A percentile compares a stretch with the other conserved stretches of the same genome.
Evolutionary conservation across 2,329 filamentous ascomycete genomes (phyloP).

Genomic region (Escovopsis weberi): DNA sequence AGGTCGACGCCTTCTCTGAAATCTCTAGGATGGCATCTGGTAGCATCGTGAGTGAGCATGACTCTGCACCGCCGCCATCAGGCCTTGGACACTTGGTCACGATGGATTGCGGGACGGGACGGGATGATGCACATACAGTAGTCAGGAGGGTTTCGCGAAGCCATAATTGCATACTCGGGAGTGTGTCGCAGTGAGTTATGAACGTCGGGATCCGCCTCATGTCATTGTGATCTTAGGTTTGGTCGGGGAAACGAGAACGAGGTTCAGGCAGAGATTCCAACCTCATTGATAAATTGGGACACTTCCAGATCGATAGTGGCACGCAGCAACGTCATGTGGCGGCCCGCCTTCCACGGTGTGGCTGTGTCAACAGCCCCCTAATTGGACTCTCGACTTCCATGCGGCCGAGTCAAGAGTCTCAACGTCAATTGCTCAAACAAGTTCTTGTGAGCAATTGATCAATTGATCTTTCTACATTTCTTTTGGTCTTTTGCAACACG

Average conservation of each 20-base stretch:
- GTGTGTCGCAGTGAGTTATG: not conserved
- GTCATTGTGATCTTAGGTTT: not conserved
- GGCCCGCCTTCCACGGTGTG: conserved; percentile 8
- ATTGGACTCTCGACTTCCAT: too few relatives aligned
- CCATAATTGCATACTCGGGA: conserved; percentile 11
- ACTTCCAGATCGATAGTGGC: conserved; percentile 4
- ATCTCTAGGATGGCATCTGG: conserved; percentile 63
- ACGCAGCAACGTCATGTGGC: conserved; percentile 29
- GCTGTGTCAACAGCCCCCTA: not conserved
- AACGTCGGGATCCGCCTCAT: too few relatives aligned
- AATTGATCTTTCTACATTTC: too few relatives aligned
- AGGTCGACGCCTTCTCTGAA: conserved; percentile 55
- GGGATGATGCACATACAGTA: conserved; percentile 35
- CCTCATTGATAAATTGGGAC: not conserved
- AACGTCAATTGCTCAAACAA: not conserved
- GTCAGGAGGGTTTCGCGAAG: conserved; percentile 33
- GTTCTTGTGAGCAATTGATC: not conserved
- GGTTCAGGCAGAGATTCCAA: too few relatives aligned
- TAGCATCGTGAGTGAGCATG: not conserved
- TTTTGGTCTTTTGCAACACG: too few relatives aligned
- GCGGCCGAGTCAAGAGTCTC: too few relatives aligned
- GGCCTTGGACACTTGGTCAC: too few relatives aligned
- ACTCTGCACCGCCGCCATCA: not conserved
- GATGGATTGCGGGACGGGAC: not conserved
- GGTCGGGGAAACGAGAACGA: not conserved